Evolutionary conservation across 116 monocot genomes (phyloP), one percentile per base, ranked within the genome.

Genomic region (Papilionanthe hybrid): DNA sequence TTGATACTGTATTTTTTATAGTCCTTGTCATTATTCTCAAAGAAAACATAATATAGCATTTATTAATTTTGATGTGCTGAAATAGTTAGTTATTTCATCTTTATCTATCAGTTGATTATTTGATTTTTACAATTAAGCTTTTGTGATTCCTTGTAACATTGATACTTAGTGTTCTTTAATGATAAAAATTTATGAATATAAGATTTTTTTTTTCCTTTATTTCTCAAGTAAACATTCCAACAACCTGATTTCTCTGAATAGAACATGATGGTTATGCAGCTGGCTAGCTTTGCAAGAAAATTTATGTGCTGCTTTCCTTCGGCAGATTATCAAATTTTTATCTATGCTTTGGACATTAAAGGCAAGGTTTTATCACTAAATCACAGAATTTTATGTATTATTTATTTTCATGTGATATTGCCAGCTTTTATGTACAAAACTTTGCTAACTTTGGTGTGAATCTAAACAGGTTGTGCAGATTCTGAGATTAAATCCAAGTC

Each of bases 251-350:
- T n/a, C 78, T 78, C 58, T 78, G 37, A 41, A 56, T 57, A 28
- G 11, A 50, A 69, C 4, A 22, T 80, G 37, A 37, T 77, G 41
- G 56, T 69, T 81, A 79, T 83, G 72, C 88, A 97, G 97, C 19
- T 97, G 92, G 94, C 94, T 86, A 68, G 83, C 86, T 56, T 92
- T 87, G 91, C 81, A 91, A 78, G 89, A 84, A 72, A 91, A 77
- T 78, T 47, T 86, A 45, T 77, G 55, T 57, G 65, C 85, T 49
- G 58, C 44, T 28, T 85, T 88, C 80, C 79, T 90, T 79, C 79
- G 58, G 68, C 89, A 84, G 22, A 83, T 94, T 25, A 77, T 89
- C 57, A 72, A 55, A 78, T 84, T 91, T 80, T 92, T 85, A 80
- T 94, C 94, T 32, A 60, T 85, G 44, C 86, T 94, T 56, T 85